Base-by-base conservation (phyloP, 768 basidiomycete genomes). In the Heimioporus sp. region DNA sequence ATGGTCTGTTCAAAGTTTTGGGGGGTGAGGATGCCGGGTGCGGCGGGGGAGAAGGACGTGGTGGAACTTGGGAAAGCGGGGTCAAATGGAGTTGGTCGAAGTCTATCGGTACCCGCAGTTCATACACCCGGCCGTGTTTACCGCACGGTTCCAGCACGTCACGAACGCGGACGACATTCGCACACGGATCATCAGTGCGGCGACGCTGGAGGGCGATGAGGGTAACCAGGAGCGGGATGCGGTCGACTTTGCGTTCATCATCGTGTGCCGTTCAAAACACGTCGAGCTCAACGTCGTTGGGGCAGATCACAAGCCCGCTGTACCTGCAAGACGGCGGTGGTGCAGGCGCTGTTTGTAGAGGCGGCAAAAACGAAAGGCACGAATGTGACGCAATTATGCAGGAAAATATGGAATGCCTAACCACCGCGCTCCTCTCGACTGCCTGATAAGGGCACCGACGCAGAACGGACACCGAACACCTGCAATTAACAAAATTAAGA, bases 191-290 rank as follows among this genome's bases (percentile, higher is more conserved):
- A 76, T 95, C 45, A 71, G 72, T 6, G 93, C 93, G 0, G 79
- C 90, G 4, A 78, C 76, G 10, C 69, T 80, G 39, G 66, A 74
- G 16, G 88, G 86, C 0, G 67, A 66, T 1, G 76, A 77, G 9
- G 91, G 92, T n/a, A 81, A 90, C 21, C 61, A 58, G 15, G 87
- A 90, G 60, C 80, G 91, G 46, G 82, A 81, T 30, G 80, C 80
- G n/a, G 80, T 97, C 59, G 91, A 94, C 61, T 97, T 90, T 71
- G 88, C 90, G 0, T 98, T 98, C 69, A 75, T 98, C 63, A 88
- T 56, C 55, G 88, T 68, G 32, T 15, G 11, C n/a, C n/a, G n/a
- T n/a, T n/a, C n/a, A n/a, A n/a, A n/a, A 10, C 70, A 51, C 16
- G 17, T 21, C 49, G n/a, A n/a, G n/a, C 17, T 15, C 43, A 12